A percentile compares a stretch with the other conserved stretches of the same genome.
Evolutionary conservation across 2,329 filamentous ascomycete genomes (phyloP).

Genomic region (Hymenoscyphus infarciens): DNA sequence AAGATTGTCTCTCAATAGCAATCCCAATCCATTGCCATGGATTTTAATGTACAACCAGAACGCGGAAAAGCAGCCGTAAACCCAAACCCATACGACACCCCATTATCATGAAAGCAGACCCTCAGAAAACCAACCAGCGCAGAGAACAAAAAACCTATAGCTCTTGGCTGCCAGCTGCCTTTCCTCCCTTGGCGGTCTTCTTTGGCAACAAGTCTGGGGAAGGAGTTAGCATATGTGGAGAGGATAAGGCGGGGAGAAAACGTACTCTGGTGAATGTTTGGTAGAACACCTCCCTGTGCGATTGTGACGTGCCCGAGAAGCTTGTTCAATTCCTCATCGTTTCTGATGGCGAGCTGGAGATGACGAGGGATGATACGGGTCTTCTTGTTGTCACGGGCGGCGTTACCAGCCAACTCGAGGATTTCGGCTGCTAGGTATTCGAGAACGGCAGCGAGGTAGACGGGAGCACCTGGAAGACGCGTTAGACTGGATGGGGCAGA

Average conservation of each 20-base stretch:
- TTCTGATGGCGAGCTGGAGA: conserved; percentile 97
- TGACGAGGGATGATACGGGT: conserved; percentile 99
- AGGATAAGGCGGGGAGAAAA: conserved; percentile 29
- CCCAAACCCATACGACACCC: conserved; percentile 69
- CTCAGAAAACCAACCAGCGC: conserved; percentile 52
- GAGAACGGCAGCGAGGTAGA: conserved; percentile 95
- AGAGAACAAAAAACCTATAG: conserved; percentile 66
- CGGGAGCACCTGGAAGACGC: conserved; percentile 63
- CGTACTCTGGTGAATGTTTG: conserved; percentile 96
- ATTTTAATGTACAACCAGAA: conserved; percentile 70
- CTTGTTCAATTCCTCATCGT: conserved; percentile 99
- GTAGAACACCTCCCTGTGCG: conserved; percentile 93
- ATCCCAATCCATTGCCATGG: conserved; percentile 49
- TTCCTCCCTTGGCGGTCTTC: conserved; percentile 95
- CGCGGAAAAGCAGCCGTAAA: conserved; percentile 64
- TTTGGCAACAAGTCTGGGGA: conserved; percentile 90
- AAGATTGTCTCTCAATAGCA: conserved; percentile 36
- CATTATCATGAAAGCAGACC: conserved; percentile 66
- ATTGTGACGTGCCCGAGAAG: conserved; percentile 94
- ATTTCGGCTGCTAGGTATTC: conserved; percentile 99
- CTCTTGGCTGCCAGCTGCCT: conserved; percentile 82
- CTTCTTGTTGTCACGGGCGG: conserved; percentile 99
- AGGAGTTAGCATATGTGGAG: conserved; percentile 25
- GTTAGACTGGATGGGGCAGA: conserved; percentile 27
- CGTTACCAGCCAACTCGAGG: conserved; percentile 97